Evolutionary conservation across 176 grass and related monocot genomes (phyloP).

Genomic region (Chrysopogon serrulatus): DNA sequence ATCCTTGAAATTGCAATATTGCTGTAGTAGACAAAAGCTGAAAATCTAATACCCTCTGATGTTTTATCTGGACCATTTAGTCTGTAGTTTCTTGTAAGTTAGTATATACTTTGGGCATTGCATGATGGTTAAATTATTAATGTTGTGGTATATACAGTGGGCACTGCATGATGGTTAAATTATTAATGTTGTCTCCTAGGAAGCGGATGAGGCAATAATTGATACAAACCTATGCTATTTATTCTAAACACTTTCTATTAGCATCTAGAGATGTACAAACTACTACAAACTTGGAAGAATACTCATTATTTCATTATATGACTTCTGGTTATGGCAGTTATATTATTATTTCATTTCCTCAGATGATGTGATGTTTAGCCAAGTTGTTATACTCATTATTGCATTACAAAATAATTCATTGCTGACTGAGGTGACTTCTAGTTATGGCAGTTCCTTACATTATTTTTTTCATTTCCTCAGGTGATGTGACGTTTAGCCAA

Average conservation of each 20-base stretch:
- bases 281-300: neutral
- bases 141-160: neutral
- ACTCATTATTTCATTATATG: neutral
- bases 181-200: neutral
- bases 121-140: neutral
- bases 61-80: neutral
- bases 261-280: neutral
- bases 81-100: neutral
- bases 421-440: neutral
- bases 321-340: neutral
- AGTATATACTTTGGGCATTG: neutral
- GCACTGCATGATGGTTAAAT: neutral
- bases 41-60: neutral
- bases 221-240: neutral
- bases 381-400: constrained; percentile 55
- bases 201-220: neutral
- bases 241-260: neutral
- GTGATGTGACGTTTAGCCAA: constrained; percentile 81
- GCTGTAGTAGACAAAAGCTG: neutral
- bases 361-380: constrained; percentile 79
- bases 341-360: neutral
- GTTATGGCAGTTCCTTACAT: neutral
- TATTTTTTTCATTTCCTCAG: constrained; percentile 24
- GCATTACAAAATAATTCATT: neutral
- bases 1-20: neutral